These are phyloP conservation scores for Coemansia sp. DNA, from an alignment of 192 early-diverging fungal species.

Conservation along the genomic window DNA sequence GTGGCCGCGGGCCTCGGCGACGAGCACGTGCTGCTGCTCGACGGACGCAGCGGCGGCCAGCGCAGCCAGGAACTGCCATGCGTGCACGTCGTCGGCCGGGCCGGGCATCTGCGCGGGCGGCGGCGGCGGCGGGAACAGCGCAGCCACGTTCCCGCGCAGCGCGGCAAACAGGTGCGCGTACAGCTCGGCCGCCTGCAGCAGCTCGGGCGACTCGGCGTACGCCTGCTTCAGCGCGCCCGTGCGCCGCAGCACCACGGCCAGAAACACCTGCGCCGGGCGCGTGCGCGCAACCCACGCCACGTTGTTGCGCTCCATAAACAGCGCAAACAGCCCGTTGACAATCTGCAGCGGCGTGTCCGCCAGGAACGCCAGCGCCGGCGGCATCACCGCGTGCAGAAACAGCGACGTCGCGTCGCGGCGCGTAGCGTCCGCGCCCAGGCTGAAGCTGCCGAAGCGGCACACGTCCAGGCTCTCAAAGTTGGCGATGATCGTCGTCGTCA, in stretches of 20 bases:
- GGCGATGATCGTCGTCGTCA: conserved; percentile 74
- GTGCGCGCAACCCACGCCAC: conserved; percentile 81
- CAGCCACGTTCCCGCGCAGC: conserved; percentile 70
- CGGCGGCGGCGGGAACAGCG: conserved; percentile 62
- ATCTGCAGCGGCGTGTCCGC: conserved; percentile 81
- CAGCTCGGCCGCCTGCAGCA: conserved; percentile 63
- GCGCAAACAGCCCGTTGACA: conserved; percentile 73
- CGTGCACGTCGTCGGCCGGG: conserved; percentile 74
- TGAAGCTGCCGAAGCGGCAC: conserved; percentile 51
- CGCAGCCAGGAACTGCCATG: conserved; percentile 98
- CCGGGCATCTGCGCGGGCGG: conserved; percentile 37
- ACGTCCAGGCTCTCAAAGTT: conserved; percentile 74
- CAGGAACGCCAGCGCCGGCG: conserved; percentile 75
- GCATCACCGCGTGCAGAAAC: conserved; percentile 88
- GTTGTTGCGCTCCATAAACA: conserved; percentile 89
- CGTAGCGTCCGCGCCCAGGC: conserved; percentile 18
- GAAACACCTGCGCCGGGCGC: conserved; percentile 80
- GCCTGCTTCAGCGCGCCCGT: conserved; percentile 85
- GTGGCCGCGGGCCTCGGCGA: conserved; percentile 82
- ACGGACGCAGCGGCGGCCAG: conserved; percentile 92
- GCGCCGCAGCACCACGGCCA: conserved; percentile 87
- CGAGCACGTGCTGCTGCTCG: conserved; percentile 91
- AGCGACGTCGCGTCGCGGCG: conserved; percentile 73
- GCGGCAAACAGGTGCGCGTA: conserved; percentile 81
- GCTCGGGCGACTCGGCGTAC: conserved; percentile 25